Evolutionary conservation across 108 stramenopile genomes (phyloP).

Genomic region (Parietichytrium sp.): DNA sequence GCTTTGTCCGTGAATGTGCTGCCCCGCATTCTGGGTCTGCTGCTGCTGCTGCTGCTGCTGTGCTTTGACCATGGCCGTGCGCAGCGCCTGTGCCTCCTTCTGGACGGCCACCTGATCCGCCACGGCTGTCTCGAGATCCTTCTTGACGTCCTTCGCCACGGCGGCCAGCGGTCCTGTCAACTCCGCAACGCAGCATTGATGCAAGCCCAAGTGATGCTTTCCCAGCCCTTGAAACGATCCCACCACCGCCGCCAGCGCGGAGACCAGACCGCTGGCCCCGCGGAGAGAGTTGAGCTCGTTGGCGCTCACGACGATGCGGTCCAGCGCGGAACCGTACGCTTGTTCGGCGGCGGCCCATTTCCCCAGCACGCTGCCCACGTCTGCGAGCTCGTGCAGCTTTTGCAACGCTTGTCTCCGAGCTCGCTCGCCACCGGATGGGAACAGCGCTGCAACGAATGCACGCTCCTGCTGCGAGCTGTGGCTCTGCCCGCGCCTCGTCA

Average conservation of each 20-base stretch:
- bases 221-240: constrained; percentile 12
- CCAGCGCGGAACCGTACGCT: constrained; percentile 2
- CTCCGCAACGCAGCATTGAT: neutral
- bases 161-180: neutral
- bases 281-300: constrained; percentile 4
- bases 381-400: too few relatives aligned
- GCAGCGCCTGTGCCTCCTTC: constrained; percentile 9
- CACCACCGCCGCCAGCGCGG: constrained; percentile 1
- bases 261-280: neutral
- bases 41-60: too few relatives aligned
- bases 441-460: too few relatives aligned
- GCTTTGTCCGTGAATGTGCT: too few relatives aligned
- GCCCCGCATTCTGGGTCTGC: too few relatives aligned
- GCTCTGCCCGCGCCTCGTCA: too few relatives aligned
- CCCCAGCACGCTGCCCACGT: too few relatives aligned
- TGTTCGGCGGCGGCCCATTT: constrained; percentile 12
- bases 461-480: too few relatives aligned
- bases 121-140: neutral
- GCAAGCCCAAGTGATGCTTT: constrained; percentile 15
- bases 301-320: neutral
- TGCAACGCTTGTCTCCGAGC: too few relatives aligned
- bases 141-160: neutral
- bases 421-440: too few relatives aligned
- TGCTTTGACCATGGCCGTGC: neutral
- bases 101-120: neutral